A percentile compares a stretch with the other conserved stretches of the same genome.
Evolutionary conservation across 2,329 filamentous ascomycete species (phyloP).

Genomic region (Gliomastix tumulicola): DNA sequence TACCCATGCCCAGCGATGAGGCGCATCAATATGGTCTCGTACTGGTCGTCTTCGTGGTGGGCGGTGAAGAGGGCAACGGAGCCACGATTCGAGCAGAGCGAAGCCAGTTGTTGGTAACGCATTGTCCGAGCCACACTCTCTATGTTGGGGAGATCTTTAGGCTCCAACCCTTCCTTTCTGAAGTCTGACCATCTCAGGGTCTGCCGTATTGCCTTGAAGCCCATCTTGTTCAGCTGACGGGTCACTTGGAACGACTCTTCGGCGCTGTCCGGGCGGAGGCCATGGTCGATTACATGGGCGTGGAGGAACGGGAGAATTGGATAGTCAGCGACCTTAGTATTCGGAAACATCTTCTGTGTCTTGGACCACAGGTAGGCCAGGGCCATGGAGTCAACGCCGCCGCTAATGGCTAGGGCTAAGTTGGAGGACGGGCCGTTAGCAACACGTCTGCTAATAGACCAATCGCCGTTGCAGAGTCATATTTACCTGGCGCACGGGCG

Average conservation of each 20-base stretch:
- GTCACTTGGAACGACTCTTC: constrained; percentile 44
- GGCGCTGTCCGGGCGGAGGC: constrained; percentile 42
- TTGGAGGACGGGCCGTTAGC: neutral
- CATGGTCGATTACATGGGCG: constrained; percentile 51
- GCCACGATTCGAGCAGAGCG: constrained; percentile 41
- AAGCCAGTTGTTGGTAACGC: constrained; percentile 67
- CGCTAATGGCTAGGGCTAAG: constrained; percentile 74
- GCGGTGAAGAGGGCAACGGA: constrained; percentile 65
- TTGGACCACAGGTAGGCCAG: constrained; percentile 66
- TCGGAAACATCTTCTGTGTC: constrained; percentile 23
- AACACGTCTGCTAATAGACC: neutral
- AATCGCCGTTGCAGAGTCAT: too few species aligned
- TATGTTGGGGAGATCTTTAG: constrained; percentile 48
- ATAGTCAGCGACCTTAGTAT: constrained; percentile 36
- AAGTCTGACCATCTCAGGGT: constrained; percentile 39
- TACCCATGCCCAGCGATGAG: constrained; percentile 59
- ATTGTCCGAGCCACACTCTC: constrained; percentile 69
- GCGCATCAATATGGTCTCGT: constrained; percentile 82
- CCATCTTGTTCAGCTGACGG: constrained; percentile 27
- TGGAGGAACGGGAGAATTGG: constrained; percentile 30
- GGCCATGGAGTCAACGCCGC: constrained; percentile 97
- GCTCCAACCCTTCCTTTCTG: constrained; percentile 16
- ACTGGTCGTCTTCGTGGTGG: constrained; percentile 86
- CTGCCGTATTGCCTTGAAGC: constrained; percentile 17
- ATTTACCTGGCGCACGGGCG: neutral